Evolutionary conservation across 1,139 yeast genomes (phyloP).

Genomic region (Geotrichum histeridarum): DNA sequence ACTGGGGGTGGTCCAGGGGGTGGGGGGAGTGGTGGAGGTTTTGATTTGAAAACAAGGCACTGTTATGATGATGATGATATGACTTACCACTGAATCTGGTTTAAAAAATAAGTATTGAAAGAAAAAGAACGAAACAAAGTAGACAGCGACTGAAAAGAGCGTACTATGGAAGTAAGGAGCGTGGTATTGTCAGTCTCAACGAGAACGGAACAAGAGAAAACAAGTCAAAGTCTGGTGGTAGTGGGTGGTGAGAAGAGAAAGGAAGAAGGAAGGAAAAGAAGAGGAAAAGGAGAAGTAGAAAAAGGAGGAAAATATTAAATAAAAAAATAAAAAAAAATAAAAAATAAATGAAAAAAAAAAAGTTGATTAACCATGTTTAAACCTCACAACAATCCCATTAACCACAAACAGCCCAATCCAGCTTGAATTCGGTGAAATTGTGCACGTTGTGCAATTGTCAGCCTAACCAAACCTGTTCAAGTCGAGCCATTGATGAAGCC

Average conservation of each 20-base stretch:
- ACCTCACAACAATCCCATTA: no score
- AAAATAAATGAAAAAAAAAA: no score
- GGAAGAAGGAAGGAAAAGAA: constrained; percentile 4
- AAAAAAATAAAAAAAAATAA: no score
- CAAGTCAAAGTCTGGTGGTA: constrained; percentile 9
- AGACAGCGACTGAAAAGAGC: not conserved
- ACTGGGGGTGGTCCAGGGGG: not conserved
- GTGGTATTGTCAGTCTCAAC: not conserved
- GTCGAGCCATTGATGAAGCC: no score
- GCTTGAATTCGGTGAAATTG: no score
- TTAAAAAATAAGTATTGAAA: not conserved
- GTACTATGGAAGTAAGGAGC: not conserved
- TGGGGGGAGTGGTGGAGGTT: no score
- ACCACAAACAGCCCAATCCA: no score
- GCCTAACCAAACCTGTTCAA: no score
- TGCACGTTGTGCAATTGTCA: no score
- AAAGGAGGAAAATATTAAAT: not conserved
- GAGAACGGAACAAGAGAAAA: constrained; percentile 6
- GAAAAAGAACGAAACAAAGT: not conserved
- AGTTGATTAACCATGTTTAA: no score
- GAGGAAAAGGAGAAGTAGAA: constrained; percentile 7
- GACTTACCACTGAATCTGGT: not conserved
- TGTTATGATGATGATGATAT: no score
- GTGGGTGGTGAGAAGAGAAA: not conserved
- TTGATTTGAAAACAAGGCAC: not conserved